phyloP scores from a whole-genome alignment of 441 rosid genomes.

The Gossypium lobatum region DNA sequence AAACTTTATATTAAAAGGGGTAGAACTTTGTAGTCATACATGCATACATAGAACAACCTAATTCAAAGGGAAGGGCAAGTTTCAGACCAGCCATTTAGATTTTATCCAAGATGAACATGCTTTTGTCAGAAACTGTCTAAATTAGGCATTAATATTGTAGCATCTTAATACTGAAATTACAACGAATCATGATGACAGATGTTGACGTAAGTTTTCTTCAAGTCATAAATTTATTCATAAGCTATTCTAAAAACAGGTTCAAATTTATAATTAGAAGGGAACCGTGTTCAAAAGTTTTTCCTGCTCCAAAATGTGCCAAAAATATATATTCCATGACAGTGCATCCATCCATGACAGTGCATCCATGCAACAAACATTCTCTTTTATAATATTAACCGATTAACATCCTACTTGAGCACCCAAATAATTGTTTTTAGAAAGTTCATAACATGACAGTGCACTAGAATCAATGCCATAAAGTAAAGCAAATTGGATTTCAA shows the following conservation, averaged over 20 bases:
- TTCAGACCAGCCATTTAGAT: not conserved
- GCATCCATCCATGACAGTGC: no score
- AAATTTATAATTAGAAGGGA: not conserved
- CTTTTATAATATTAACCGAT: not conserved
- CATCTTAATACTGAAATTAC: not conserved
- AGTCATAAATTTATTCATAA: not conserved
- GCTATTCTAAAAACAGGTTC: not conserved
- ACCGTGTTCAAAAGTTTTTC: not conserved
- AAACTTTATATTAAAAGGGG: not conserved
- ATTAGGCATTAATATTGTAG: not conserved
- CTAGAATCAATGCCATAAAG: not conserved
- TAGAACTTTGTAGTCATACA: not conserved
- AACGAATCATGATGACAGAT: not conserved
- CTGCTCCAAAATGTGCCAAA: not conserved
- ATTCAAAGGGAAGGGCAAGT: not conserved
- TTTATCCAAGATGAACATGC: not conserved
- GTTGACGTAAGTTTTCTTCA: not conserved
- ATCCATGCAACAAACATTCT: not conserved
- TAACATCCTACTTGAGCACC: not conserved
- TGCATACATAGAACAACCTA: not conserved
- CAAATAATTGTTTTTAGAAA: slow-evolving; percentile 4
- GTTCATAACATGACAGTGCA: not conserved
- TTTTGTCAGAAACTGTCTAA: slow-evolving; percentile 4
- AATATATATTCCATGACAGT: not conserved
- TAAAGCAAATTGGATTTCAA: slow-evolving; percentile 2